Evolutionary conservation across 2,329 filamentous ascomycete genomes (phyloP), one percentile per base, ranked within the genome.

Genomic region (Mariannaea sp.): DNA sequence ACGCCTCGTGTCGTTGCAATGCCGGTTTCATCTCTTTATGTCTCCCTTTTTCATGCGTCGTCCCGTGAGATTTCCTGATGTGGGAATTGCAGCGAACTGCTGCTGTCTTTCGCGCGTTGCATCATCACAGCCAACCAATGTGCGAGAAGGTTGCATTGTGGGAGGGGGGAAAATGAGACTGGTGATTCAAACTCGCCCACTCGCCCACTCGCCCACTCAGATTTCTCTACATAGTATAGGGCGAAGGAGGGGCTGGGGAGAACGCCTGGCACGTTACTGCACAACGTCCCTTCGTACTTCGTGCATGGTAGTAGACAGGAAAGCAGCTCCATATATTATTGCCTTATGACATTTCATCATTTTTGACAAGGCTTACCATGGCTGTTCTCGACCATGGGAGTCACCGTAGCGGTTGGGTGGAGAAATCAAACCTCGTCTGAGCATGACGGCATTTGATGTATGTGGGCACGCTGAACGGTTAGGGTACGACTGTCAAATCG

Each of bases 21-120:
- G 5, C 14, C 38, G n/a, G n/a, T n/a, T n/a, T n/a, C n/a, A n/a
- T n/a, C n/a, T n/a, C n/a, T n/a, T n/a, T n/a, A n/a, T n/a, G n/a
- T n/a, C n/a, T n/a, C n/a, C n/a, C n/a, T n/a, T n/a, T n/a, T n/a
- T n/a, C n/a, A n/a, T n/a, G n/a, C n/a, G n/a, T 48, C 29, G 48
- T n/a, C 3, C 12, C 51, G 60, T 59, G 41, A 48, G 35, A 59
- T 48, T 56, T 39, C 62, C 53, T 22, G 43, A 60, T 60, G 33
- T 40, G 64, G 62, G 55, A 65, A 65, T 62, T 60, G 58, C 60
- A 53, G 62, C 62, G 62, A 65, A 62, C 43, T 38, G 52, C 50
- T 47, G 59, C 45, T 53, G n/a, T n/a, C n/a, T 55, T 35, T 39
- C 38, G 30, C 44, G 24, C 42, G 17, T 16, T 44, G 57, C 61